Evolutionary conservation across 1,284 basidiomycete genomes (phyloP), one percentile per base, ranked within the genome.

Genomic region (Agroathelia rolfsii): DNA sequence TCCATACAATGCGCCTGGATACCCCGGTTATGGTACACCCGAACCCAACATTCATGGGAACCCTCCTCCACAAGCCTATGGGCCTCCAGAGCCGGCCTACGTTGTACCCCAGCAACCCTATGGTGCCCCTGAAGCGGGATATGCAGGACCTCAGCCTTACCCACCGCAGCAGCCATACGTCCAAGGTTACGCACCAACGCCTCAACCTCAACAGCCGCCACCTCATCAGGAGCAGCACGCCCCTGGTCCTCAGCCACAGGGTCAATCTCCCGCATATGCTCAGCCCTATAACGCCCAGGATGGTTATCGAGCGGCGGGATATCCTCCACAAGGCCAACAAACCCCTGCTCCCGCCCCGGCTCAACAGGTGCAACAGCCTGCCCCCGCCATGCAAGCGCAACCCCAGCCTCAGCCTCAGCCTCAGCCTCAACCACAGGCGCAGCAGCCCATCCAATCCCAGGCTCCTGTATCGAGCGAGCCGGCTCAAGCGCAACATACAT

Each of bases 1-100:
- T 2, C 48, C 53, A 3, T 73, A 71, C 46, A 65, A 67, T 3
- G 69, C 69, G 34, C 56, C 62, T 17, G 30, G 41, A 42, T 51
- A 38, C 18, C 29, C 43, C 7, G 33, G 44, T 4, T 44, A 55
- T 17, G 33, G 14, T 16, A 47, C 23, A 19, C 38, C 44, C 10
- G 46, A 42, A 17, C 37, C 43, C 16, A 40, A 42, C 12, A 26
- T 17, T n/a, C n/a, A n/a, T n/a, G n/a, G n/a, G n/a, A n/a, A n/a
- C n/a, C n/a, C n/a, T n/a, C n/a, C n/a, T 28, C 42, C 27, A 4
- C 45, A 48, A 18, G 58, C 57, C 16, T 56, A 58, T 11, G 44
- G 49, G 5, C 34, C 41, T n/a, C n/a, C n/a, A n/a, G n/a, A n/a
- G n/a, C n/a, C n/a, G n/a, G n/a, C n/a, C n/a, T n/a, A n/a, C 2